Conservation (phyloP, 257 asterid genomes). For the Solanum etuberosum region DNA sequence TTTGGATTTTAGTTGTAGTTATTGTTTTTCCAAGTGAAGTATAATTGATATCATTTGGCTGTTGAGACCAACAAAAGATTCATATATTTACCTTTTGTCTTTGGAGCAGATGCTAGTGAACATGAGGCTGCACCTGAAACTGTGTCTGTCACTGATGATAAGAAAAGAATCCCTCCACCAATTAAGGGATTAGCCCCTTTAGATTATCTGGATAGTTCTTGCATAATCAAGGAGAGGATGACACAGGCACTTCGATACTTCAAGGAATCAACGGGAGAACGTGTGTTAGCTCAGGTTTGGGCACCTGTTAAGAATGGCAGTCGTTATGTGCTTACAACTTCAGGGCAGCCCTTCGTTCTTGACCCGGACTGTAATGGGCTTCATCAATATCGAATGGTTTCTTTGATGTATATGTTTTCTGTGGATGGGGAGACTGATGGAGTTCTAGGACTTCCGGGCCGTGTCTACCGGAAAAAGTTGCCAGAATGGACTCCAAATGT, state of each 20-base stretch:
- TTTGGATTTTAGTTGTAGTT: not conserved
- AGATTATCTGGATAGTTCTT: slow-evolving; percentile 51
- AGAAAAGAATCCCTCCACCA: slow-evolving; percentile 41
- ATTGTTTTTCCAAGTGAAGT: not conserved
- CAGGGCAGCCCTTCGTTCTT: slow-evolving; percentile 88
- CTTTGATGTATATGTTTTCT: slow-evolving; percentile 60
- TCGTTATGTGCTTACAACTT: slow-evolving; percentile 74
- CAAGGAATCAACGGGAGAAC: slow-evolving; percentile 67
- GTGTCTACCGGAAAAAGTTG: slow-evolving; percentile 62
- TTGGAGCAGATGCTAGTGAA: slow-evolving; percentile 30
- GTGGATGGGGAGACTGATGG: slow-evolving; percentile 64
- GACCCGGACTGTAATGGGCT: slow-evolving; percentile 76
- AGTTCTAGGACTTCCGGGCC: slow-evolving; percentile 78
- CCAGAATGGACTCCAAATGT: slow-evolving; percentile 98
- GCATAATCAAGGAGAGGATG: slow-evolving; percentile 79
- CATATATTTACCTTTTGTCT: slow-evolving; percentile 3
- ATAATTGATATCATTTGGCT: not conserved
- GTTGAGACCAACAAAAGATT: not conserved
- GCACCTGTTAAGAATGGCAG: slow-evolving; percentile 77
- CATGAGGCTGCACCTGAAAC: slow-evolving; percentile 30
- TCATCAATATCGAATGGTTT: slow-evolving; percentile 78
- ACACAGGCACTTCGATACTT: slow-evolving; percentile 82
- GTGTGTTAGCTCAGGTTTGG: slow-evolving; percentile 89
- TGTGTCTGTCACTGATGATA: slow-evolving; percentile 34
- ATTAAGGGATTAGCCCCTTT: slow-evolving; percentile 32